Evolutionary conservation across 2,329 filamentous ascomycete species (phyloP), one percentile per base, ranked within the genome.

Genomic region (Diaporthe australafricana): DNA sequence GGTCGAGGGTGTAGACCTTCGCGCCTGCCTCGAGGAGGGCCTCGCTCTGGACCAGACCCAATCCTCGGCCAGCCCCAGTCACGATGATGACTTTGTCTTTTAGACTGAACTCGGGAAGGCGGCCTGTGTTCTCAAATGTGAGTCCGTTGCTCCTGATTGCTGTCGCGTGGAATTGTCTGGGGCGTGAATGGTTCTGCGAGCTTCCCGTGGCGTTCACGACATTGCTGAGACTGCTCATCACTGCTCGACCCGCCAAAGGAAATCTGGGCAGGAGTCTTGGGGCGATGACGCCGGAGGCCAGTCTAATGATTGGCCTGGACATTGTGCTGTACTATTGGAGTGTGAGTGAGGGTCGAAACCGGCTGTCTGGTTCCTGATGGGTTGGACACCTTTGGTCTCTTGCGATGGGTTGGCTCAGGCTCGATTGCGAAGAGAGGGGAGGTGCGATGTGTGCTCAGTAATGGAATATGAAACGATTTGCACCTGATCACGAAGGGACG

Each of bases 21-120:
- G 94, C 94, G 45, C 94, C 94, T 12, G 93, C 93, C 80, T 96
- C 93, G 48, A 96, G 84, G 57, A 96, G 84, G 8, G 93, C 94
- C 79, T 96, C 93, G 52, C 92, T 89, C 80, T 96, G 93, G 27
- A 92, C 92, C 50, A 97, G 85, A 50, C 94, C 94, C 12, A 97
- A 85, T 3, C 94, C 94, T 73, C 93, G 89, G 9, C 91, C 94
- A 70, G 89, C 94, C 60, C 94, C 94, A 2, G 93, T 93, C 25
- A 97, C 92, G 55, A 95, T 82, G 68, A 95, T 87, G 20, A 95
- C 91, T 81, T 92, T 94, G 82, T 90, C 89, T 74, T 88, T 87
- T 74, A 97, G 87, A 77, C 88, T 91, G 84, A 96, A 96, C 78
- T 96, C 94, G 55, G 92, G 91, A 65, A 95, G 81, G 16, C 73